phyloP scores from a whole-genome alignment of 139 green algal species.

The Tetraselmis striata region DNA sequence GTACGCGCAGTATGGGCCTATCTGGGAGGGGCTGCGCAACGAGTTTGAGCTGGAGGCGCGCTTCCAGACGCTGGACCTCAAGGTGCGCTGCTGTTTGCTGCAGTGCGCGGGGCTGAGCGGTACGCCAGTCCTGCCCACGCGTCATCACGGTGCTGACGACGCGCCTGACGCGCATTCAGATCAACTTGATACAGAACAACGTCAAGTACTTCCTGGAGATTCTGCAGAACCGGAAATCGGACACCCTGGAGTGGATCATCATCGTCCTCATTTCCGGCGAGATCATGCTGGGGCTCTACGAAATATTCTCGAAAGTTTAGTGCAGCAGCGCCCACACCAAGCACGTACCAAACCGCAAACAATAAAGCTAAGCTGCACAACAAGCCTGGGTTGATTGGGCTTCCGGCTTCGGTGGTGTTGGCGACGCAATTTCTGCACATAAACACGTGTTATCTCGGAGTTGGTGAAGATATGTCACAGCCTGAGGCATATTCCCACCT shows the following conservation, averaged over 20 bases:
- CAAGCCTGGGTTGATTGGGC: too few relatives aligned
- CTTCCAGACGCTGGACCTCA: constrained; percentile 46
- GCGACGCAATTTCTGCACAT: too few relatives aligned
- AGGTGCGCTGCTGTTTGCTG: constrained; percentile 24
- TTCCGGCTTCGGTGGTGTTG: too few relatives aligned
- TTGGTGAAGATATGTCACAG: too few relatives aligned
- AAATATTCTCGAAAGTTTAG: constrained; percentile 24
- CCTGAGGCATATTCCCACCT: too few relatives aligned
- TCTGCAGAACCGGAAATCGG: constrained; percentile 39
- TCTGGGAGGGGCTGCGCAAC: constrained; percentile 39
- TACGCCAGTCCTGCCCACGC: neutral
- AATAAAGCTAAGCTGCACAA: too few relatives aligned
- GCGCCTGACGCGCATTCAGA: neutral
- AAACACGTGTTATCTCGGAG: too few relatives aligned
- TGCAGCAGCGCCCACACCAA: too few relatives aligned
- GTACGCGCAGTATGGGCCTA: constrained; percentile 33
- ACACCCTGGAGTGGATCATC: constrained; percentile 50
- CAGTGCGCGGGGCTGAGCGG: neutral
- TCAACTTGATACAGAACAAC: constrained; percentile 54
- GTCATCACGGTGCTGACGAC: neutral
- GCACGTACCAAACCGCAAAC: too few relatives aligned
- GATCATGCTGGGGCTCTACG: constrained; percentile 48
- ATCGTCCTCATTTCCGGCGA: constrained; percentile 52
- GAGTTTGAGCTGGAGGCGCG: constrained; percentile 57
- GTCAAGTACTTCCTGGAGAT: constrained; percentile 57